Percentiles rank a stretch among this genome's conserved stretches.
phyloP scores from a whole-genome alignment of 768 basidiomycete species.

The Kwoniella europaea region DNA sequence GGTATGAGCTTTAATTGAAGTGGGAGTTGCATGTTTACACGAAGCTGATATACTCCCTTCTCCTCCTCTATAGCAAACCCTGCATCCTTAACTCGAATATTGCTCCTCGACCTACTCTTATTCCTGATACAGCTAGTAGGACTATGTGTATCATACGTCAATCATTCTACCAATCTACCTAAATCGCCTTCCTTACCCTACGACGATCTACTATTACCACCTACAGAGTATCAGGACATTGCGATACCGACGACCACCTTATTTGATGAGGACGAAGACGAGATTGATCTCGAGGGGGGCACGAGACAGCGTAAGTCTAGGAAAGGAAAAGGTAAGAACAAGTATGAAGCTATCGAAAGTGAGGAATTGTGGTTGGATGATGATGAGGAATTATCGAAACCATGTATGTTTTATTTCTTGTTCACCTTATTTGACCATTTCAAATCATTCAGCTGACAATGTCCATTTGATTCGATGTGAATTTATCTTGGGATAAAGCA shows the following conservation, averaged over 20 bases:
- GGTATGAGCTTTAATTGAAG: too few species aligned
- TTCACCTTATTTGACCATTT: too few species aligned
- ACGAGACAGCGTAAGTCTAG: conserved; percentile 1
- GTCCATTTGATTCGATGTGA: not conserved
- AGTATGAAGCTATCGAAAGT: conserved; percentile 22
- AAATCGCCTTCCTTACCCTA: conserved; percentile 32
- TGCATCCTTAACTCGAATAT: conserved; percentile 41
- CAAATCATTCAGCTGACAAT: not conserved
- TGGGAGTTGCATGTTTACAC: too few species aligned
- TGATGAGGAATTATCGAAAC: conserved; percentile 13
- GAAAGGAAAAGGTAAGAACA: conserved; percentile 15
- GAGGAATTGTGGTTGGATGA: conserved; percentile 45
- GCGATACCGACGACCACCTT: not conserved
- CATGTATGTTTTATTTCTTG: conserved; percentile 8
- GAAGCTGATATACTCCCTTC: too few species aligned
- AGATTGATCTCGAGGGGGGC: conserved; percentile 39
- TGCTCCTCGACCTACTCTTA: conserved; percentile 42
- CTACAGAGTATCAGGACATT: conserved; percentile 4
- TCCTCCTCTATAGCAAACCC: conserved; percentile 26
- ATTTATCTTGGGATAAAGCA: not conserved
- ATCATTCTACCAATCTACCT: conserved; percentile 25
- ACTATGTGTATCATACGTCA: conserved; percentile 44
- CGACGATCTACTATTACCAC: conserved; percentile 45
- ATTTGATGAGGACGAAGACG: conserved; percentile 29
- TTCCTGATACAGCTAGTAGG: conserved; percentile 37